Conservation (phyloP, 768 basidiomycete species). For the Hygrophoropsis aurantiaca region DNA sequence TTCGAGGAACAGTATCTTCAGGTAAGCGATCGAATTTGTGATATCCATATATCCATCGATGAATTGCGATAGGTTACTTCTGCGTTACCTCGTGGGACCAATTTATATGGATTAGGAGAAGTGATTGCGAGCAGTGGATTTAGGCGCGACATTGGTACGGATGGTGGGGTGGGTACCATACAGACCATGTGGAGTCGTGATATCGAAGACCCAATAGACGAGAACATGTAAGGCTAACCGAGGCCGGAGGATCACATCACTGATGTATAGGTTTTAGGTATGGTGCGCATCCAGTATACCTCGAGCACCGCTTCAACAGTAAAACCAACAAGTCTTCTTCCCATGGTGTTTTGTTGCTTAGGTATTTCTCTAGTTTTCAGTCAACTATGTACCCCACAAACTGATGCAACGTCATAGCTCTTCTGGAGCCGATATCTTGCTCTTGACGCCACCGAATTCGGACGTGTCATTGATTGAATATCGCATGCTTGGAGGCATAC, state of each 20-base stretch:
- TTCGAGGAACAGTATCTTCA: constrained; percentile 77
- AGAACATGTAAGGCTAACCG: constrained; percentile 48
- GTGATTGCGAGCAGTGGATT: constrained; percentile 61
- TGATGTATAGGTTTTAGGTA: constrained; percentile 39
- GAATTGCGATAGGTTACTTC: constrained; percentile 44
- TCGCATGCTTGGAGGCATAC: constrained; percentile 64
- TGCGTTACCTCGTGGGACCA: constrained; percentile 54
- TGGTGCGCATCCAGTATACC: constrained; percentile 60
- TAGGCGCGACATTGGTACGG: constrained; percentile 46
- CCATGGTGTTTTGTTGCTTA: constrained; percentile 71
- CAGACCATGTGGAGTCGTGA: constrained; percentile 65
- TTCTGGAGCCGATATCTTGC: constrained; percentile 62
- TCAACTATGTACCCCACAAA: constrained; percentile 1
- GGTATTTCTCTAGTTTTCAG: constrained; percentile 29
- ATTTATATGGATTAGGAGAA: constrained; percentile 72
- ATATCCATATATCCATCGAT: not conserved
- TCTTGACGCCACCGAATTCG: constrained; percentile 50
- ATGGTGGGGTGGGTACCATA: constrained; percentile 45
- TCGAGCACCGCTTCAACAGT: constrained; percentile 59
- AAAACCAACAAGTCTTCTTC: constrained; percentile 45
- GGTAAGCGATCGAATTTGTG: constrained; percentile 26
- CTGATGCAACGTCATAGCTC: constrained; percentile 39
- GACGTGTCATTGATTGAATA: constrained; percentile 60
- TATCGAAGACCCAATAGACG: constrained; percentile 53
- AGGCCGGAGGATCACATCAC: not conserved